These are phyloP conservation scores for Spirogloea muscicola DNA, from an alignment of 139 green algal genomes.

Conservation along the genomic window DNA sequence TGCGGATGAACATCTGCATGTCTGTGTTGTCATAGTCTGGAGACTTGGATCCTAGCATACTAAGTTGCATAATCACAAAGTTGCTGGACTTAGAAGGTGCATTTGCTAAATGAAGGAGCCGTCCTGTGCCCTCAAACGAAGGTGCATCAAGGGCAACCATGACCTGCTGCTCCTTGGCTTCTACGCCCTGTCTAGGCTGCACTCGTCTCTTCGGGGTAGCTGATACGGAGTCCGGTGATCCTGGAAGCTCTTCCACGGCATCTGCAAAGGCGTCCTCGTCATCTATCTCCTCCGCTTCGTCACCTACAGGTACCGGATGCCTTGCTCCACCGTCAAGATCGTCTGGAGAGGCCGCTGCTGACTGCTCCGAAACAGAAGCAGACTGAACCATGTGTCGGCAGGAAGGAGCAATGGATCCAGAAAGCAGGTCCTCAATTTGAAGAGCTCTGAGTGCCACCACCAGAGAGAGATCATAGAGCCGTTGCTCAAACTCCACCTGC, in stretches of 20 bases:
- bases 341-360: neutral
- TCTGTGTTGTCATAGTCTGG: slow-evolving; percentile 49
- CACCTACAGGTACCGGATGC: neutral
- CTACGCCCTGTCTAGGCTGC: too few species aligned
- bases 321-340: neutral
- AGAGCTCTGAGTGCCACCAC: slow-evolving; percentile 46
- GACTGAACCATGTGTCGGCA: slow-evolving; percentile 25
- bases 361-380: neutral
- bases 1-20: slow-evolving; percentile 57
- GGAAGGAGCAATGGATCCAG: slow-evolving; percentile 44
- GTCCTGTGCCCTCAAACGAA: too few species aligned
- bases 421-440: slow-evolving; percentile 71
- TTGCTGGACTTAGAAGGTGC: too few species aligned
- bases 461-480: slow-evolving; percentile 22
- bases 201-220: too few species aligned
- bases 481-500: slow-evolving; percentile 32
- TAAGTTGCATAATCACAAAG: slow-evolving; percentile 54
- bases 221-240: slow-evolving; percentile 23
- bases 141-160: too few species aligned
- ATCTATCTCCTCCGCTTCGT: slow-evolving; percentile 1
- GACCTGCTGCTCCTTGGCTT: too few species aligned
- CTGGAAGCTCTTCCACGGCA: slow-evolving; percentile 25
- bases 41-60: slow-evolving; percentile 44
- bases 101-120: too few species aligned
- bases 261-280: slow-evolving; percentile 57